Evolutionary conservation across 768 basidiomycete genomes (phyloP).

Genomic region (Russula ochroleuca): DNA sequence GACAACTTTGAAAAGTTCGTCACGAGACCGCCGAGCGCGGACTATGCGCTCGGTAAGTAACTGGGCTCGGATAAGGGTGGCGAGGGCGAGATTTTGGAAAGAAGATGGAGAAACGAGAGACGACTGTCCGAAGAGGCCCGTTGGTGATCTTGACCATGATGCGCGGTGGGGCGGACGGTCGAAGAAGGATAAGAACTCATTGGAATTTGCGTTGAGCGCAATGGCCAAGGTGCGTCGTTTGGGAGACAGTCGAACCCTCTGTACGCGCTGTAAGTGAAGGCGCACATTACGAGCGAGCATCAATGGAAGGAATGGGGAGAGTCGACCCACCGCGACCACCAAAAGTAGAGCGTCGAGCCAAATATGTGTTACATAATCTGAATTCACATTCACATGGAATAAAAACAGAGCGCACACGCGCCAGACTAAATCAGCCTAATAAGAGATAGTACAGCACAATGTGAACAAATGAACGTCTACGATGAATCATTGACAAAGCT

Average conservation of each 20-base stretch:
- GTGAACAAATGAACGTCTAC: conserved; percentile 15
- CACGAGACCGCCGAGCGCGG: conserved; percentile 61
- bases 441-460: too few relatives aligned
- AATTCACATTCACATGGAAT: neutral
- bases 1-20: conserved; percentile 79
- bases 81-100: conserved; percentile 67
- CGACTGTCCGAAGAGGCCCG: conserved; percentile 84
- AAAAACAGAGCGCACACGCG: too few relatives aligned
- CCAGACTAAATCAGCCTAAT: too few relatives aligned
- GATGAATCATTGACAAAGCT: conserved; percentile 12
- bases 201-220: conserved; percentile 40
- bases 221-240: conserved; percentile 27
- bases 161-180: conserved; percentile 53
- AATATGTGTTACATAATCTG: neutral
- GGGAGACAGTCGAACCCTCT: neutral
- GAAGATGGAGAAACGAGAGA: conserved; percentile 63
- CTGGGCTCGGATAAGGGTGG: conserved; percentile 76
- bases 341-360: neutral
- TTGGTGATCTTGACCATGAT: conserved; percentile 45
- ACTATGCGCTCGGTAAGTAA: conserved; percentile 81
- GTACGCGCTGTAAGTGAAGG: conserved; percentile 13
- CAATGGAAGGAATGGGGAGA: conserved; percentile 13
- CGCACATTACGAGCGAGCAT: conserved; percentile 29
- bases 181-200: conserved; percentile 58
- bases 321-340: neutral